A percentile compares a stretch with the other conserved stretches of the same genome.
phyloP scores from a whole-genome alignment of 495 filamentous ascomycete species.

The Xylaria acuta region DNA sequence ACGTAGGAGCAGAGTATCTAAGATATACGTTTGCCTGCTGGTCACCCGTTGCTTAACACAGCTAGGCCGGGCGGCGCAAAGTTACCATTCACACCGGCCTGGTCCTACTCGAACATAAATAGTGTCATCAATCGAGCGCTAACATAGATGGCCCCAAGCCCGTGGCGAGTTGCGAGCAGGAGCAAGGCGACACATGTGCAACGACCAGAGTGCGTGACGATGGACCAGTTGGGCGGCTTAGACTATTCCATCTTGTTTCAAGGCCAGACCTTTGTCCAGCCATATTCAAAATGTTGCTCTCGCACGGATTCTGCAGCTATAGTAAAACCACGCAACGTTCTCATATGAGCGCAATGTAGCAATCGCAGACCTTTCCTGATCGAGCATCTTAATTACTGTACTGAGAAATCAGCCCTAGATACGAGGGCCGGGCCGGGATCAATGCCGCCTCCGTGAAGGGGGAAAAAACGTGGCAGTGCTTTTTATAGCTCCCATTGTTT shows the following conservation, averaged over 20 bases:
- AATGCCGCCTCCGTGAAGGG: conserved; percentile 2
- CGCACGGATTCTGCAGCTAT: not conserved
- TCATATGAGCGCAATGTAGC: conserved; percentile 3
- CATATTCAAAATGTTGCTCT: not conserved
- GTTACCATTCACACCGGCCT: not conserved
- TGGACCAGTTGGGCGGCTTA: not conserved
- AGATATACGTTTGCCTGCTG: not conserved
- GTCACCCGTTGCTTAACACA: not conserved
- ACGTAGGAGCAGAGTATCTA: not conserved
- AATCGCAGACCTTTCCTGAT: not conserved
- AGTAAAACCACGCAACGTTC: not conserved
- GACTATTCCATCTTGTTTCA: not conserved
- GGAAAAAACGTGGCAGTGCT: conserved; percentile 13
- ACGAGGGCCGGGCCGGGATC: conserved; percentile 1
- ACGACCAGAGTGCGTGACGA: not conserved
- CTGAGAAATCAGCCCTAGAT: not conserved
- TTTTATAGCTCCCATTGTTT: conserved; percentile 8
- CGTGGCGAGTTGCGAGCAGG: not conserved
- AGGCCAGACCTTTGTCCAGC: not conserved
- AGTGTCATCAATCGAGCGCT: not conserved
- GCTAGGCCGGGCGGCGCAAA: not conserved
- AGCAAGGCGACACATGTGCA: not conserved
- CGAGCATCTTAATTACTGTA: conserved; percentile 5
- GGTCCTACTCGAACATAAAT: not conserved
- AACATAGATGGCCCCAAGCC: not conserved